Percentiles rank a stretch among this genome's conserved stretches.
These are phyloP conservation scores for Tricholoma terreum DNA, from an alignment of 768 basidiomycete species.

Conservation along the genomic window DNA sequence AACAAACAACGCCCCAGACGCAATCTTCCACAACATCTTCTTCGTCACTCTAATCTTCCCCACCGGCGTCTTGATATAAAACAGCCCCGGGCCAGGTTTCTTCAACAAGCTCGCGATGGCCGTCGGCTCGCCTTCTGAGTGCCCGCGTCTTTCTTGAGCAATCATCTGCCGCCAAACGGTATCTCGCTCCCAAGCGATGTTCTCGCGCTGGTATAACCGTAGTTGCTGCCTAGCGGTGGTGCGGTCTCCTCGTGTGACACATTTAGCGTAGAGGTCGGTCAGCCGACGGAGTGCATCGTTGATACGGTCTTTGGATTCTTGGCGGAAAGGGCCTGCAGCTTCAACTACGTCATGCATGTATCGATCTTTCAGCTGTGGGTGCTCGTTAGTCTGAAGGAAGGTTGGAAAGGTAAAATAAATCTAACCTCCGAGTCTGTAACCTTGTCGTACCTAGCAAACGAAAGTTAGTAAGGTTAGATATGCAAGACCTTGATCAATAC, in stretches of 20 bases:
- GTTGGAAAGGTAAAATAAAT: no score
- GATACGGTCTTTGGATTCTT: constrained; percentile 58
- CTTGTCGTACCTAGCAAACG: constrained; percentile 77
- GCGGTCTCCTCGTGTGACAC: constrained; percentile 73
- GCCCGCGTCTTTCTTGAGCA: constrained; percentile 71
- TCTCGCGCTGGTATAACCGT: constrained; percentile 82
- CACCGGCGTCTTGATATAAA: constrained; percentile 60
- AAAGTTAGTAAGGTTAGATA: background rate
- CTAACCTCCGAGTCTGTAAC: constrained; percentile 70
- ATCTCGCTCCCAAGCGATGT: constrained; percentile 95
- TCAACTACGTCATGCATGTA: constrained; percentile 77
- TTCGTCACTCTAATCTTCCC: constrained; percentile 65
- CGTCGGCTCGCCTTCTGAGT: constrained; percentile 29
- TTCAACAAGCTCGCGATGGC: constrained; percentile 45
- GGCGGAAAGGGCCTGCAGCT: constrained; percentile 62
- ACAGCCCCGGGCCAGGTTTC: constrained; percentile 42
- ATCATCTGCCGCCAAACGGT: constrained; percentile 99
- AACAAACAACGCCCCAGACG: constrained; percentile 59
- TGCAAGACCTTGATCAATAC: background rate
- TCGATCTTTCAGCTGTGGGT: constrained; percentile 61
- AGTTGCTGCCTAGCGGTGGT: constrained; percentile 75
- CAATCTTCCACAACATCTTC: constrained; percentile 53
- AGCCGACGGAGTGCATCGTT: constrained; percentile 56
- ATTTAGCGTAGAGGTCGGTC: constrained; percentile 75
- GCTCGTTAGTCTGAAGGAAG: constrained; percentile 1